Evolutionary conservation across 2,329 filamentous ascomycete genomes (phyloP).

Genomic region (Monosporascus sp.): DNA sequence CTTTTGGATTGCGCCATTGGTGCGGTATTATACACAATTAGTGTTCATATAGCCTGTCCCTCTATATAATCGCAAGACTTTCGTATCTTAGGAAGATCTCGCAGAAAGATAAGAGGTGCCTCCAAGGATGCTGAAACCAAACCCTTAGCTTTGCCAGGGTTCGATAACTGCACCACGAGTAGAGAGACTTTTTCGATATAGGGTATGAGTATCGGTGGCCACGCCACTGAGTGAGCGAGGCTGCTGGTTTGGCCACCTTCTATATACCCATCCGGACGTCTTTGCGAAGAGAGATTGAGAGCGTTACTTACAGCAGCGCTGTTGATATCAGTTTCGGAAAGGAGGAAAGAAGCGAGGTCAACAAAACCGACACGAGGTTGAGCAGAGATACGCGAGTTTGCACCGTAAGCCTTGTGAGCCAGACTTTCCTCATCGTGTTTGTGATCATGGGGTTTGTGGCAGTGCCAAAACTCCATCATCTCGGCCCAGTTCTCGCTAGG

Average conservation of each 20-base stretch:
- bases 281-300: constrained; percentile 4
- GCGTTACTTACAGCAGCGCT: constrained; percentile 33
- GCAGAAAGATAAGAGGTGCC: constrained; percentile 39
- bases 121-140: constrained; percentile 26
- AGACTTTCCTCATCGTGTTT: constrained; percentile 43
- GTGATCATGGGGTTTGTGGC: constrained; percentile 78
- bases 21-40: constrained; percentile 16
- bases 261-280: constrained; percentile 42
- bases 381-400: constrained; percentile 67
- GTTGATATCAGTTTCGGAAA: constrained; percentile 62
- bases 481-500: constrained; percentile 98
- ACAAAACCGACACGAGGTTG: constrained; percentile 68
- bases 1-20: constrained; percentile 2
- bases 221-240: constrained; percentile 44
- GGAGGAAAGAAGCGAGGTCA: constrained; percentile 71
- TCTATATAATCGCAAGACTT: constrained; percentile 45
- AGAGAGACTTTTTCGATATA: constrained; percentile 41
- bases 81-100: constrained; percentile 43
- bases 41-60: constrained; percentile 35
- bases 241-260: constrained; percentile 57
- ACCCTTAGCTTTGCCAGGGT: constrained; percentile 39
- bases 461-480: constrained; percentile 99
- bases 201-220: constrained; percentile 68
- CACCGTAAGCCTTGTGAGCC: constrained; percentile 73
- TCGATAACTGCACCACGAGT: constrained; percentile 21